A percentile compares a stretch with the other conserved stretches of the same genome.
Conservation (phyloP, 805 yeast genomes). For the Myxozyma vanderwaltii region DNA sequence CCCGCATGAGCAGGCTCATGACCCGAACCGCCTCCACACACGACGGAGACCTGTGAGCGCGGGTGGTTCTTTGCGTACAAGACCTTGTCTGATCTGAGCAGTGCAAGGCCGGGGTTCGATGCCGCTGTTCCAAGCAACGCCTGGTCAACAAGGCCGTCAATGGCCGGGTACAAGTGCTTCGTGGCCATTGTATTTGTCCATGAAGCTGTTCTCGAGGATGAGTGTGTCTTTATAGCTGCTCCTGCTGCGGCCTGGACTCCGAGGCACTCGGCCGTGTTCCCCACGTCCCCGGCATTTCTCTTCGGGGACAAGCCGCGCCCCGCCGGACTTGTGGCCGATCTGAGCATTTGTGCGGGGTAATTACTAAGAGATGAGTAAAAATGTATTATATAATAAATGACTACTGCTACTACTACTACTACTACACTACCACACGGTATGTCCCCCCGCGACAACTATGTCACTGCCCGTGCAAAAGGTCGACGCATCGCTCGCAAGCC, state of each 20-base stretch:
- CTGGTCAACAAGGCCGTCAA: slow-evolving; percentile 44
- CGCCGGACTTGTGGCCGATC: slow-evolving; percentile 5
- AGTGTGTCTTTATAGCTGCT: too few species aligned
- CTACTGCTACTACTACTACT: neutral
- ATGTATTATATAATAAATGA: too few species aligned
- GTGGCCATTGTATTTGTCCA: slow-evolving; percentile 42
- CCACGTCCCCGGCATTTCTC: neutral
- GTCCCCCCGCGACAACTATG: slow-evolving; percentile 67
- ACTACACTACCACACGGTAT: slow-evolving; percentile 36
- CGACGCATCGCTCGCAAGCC: slow-evolving; percentile 69
- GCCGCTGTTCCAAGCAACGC: slow-evolving; percentile 47
- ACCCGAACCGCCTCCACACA: slow-evolving; percentile 94
- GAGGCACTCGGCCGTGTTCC: neutral
- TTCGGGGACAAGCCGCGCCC: slow-evolving; percentile 1
- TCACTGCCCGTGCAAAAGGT: slow-evolving; percentile 68
- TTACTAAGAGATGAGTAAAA: too few species aligned
- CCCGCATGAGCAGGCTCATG: slow-evolving; percentile 96
- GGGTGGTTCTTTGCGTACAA: slow-evolving; percentile 37
- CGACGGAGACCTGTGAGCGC: slow-evolving; percentile 53
- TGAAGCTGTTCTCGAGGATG: too few species aligned
- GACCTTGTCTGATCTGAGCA: slow-evolving; percentile 55
- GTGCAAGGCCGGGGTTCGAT: slow-evolving; percentile 48
- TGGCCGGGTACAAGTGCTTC: slow-evolving; percentile 50
- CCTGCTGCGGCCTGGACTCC: neutral
- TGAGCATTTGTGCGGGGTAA: too few species aligned